Evolutionary conservation across 2,329 filamentous ascomycete genomes (phyloP), one percentile per base, ranked within the genome.

Genomic region (Cladophialophora exuberans): DNA sequence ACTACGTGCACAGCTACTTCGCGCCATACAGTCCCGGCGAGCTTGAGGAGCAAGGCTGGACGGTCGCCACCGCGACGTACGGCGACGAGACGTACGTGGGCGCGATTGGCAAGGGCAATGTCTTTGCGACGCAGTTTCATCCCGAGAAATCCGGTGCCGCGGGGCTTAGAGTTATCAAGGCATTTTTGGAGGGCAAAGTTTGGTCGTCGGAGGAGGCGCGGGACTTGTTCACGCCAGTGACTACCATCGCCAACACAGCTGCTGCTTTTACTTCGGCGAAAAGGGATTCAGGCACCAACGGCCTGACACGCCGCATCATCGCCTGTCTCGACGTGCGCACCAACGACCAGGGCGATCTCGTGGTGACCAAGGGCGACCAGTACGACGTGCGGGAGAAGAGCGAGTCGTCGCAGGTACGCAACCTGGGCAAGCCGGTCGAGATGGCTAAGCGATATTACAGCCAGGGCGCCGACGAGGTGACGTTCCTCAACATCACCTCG

Each of bases 291-390:
- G 39, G 52, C 6, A 54, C 49, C 18, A 84, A 91, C 63, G 92
- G 91, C 15, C 79, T 99, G 46, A 99, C 94, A n/a, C 82, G 91
- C 56, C 84, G 94, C 62, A 85, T 99, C 46, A 97, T 99, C 69
- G 94, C 94, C 23, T 99, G 94, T 69, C 84, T 99, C 23, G 94
- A 99, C 69, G 94, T 99, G 46, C 88, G 94, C 38, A 84, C 92
- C 49, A 99, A 99, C 72, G 94, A 99, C 71, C 80, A 88, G 57
- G 94, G 94, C 28, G 94, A 99, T 72, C 80, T 99, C 7, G 94
- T 99, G 0, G 94, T 99, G 31, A 99, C 94, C 11, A 99, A 99
- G 74, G 94, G 94, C 54, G 94, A 99, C 73, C 93, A 97, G 72
- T 99, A 99, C 76, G 94, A 99, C 67, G 94, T 99, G 5, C 89